Base-by-base conservation (phyloP, 2,329 filamentous ascomycete species). In the Pseudogymnoascus sp. region DNA sequence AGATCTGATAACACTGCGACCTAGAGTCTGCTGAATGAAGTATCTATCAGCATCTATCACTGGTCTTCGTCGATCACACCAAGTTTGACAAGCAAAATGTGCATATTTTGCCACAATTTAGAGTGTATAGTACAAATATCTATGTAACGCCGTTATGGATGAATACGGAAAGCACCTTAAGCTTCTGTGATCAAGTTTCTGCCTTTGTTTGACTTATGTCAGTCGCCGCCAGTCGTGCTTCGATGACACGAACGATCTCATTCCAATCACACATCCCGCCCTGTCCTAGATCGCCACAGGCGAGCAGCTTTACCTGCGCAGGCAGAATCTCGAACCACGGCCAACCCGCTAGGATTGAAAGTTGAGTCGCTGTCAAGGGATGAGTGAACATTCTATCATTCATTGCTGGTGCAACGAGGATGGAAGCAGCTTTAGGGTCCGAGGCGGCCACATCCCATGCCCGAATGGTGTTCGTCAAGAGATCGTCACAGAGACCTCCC, bases 301-400 rank as follows among this genome's bases (percentile, higher is more conserved):
- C 57, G 20, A 58, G 37, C 3, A 79, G 78, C 77, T 96, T 96
- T 68, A 87, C 82, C 67, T 89, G 81, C 0, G 92, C 90, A 59
- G 77, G 74, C 64, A 95, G 70, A 15, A 96, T 83, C 68, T 90
- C 85, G 65, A 94, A 81, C 88, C 84, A 87, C 5, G 86, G 87
- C 91, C 91, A 96, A 62, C 91, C 88, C 57, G 88, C 81, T 53
- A 97, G 75, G 0, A 88, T 77, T 39, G 76, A 76, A 37, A 96
- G 74, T 65, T 96, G 90, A 64, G 82, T 84, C 58, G 75, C 79
- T 1, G 92, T 96, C 50, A 96, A 77, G 1, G 91, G 92, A 71
- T 97, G 91, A 61, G 80, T 78, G 88, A 89, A 96, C 92, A 96
- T 96, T 3, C 87, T 85, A 22, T 85, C 91, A 72, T 97, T 96